Evolutionary conservation across 306 rosid genomes (phyloP).

Genomic region (Carpinus viminea): DNA sequence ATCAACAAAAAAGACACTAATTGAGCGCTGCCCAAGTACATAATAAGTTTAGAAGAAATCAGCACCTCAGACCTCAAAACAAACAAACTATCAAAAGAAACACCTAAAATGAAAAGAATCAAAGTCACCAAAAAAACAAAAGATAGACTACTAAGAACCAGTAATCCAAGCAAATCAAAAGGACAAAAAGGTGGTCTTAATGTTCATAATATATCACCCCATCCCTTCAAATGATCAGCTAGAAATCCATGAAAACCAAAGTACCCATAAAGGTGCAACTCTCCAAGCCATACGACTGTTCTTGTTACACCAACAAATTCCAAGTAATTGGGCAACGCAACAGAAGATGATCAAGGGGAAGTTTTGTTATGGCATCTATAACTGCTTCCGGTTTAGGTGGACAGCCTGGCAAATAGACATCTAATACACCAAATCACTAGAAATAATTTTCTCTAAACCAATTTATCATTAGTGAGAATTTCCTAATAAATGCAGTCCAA

Average conservation of each 20-base stretch:
- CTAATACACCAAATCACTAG: background rate
- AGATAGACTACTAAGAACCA: background rate
- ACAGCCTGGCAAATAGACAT: too few species aligned
- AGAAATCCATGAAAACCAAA: background rate
- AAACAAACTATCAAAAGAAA: background rate
- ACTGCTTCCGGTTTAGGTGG: too few species aligned
- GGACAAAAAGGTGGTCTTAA: background rate
- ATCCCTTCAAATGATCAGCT: background rate
- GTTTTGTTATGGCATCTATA: too few species aligned
- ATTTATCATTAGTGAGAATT: background rate
- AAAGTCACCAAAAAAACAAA: background rate
- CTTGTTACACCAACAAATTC: background rate
- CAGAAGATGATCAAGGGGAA: background rate
- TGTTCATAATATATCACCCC: background rate
- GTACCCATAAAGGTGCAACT: background rate
- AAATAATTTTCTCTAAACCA: background rate
- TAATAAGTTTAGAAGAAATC: background rate
- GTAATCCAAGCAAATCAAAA: background rate
- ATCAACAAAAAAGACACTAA: background rate
- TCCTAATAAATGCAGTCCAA: background rate
- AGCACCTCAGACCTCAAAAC: background rate
- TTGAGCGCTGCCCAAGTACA: background rate
- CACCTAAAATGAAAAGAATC: background rate
- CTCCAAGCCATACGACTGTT: background rate
- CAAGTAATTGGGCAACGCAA: background rate